Evolutionary conservation across 140 eudicot genomes (phyloP), one percentile per base, ranked within the genome.

Genomic region (Flaveria floridana): DNA sequence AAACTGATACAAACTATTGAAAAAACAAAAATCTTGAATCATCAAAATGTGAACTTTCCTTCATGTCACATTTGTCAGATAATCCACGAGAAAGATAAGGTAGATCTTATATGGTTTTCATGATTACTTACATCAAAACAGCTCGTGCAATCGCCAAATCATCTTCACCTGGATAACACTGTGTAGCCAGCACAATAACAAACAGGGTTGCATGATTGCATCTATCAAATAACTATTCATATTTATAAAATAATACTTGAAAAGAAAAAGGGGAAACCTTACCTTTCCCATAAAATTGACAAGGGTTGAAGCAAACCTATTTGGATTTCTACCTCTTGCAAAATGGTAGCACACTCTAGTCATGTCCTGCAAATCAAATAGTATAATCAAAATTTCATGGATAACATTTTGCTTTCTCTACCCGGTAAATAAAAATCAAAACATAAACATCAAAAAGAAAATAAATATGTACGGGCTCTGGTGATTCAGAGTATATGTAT

Each of bases 131-230:
- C 98, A 88, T 76, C 72, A 94, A 80, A 71, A 90, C 82, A 6
- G 91, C 99, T 63, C 99, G 88, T 63, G 97, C 99, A 88, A 94
- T 87, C 21, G 99, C 97, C 84, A 94, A 74, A 80, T 94, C 99
- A 81, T 90, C 99, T 84, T 94, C 99, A 61, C 96, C 99, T 41
- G 99, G 99, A 76, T 94, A 94, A 76, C 99, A 94, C 99, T 94
- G 91, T 83, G 83, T 20, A 48, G 26, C 59, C 82, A 41, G 73
- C 73, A 78, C 44, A 59, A 14, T 41, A 28, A 55, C 42, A 61
- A 58, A 37, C 68, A 79, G 7, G 37, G 48, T 39, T 56, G 58
- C 48, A 55, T 68, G 20, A 47, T 39, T 56, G 58, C 46, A 65
- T 68, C 34, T 18, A 71, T 70, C 37, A 37, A 61, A 50, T 21